Conservation (phyloP, 768 basidiomycete genomes). For the Pulveroboletus frians region DNA sequence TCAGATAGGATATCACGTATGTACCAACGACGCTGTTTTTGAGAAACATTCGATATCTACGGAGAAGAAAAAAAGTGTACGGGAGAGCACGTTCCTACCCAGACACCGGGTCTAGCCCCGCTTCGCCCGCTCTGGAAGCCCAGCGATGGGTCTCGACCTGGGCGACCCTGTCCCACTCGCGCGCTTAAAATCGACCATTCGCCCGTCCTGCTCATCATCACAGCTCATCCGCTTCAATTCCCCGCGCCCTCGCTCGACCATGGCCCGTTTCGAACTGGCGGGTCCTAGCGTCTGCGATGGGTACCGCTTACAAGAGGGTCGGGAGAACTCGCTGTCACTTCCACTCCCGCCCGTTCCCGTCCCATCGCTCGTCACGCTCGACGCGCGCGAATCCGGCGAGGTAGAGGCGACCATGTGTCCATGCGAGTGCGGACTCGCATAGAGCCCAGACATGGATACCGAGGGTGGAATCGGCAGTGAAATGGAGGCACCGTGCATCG, state of each 20-base stretch:
- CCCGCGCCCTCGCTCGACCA: conserved; percentile 32
- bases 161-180: conserved; percentile 10
- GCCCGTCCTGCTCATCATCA: not conserved
- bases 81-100: no score
- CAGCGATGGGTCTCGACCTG: conserved; percentile 24
- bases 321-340: conserved; percentile 28
- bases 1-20: no score
- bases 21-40: no score
- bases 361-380: conserved; percentile 30
- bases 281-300: conserved; percentile 72
- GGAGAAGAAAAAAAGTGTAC: no score
- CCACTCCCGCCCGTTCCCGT: conserved; percentile 29
- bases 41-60: no score
- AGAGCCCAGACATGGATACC: conserved; percentile 11
- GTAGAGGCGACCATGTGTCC: conserved; percentile 6
- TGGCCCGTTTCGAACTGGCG: conserved; percentile 47
- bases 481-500: conserved; percentile 27
- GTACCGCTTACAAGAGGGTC: conserved; percentile 70
- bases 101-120: conserved; percentile 13
- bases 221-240: conserved; percentile 10
- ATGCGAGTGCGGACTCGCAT: conserved; percentile 5
- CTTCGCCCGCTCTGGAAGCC: conserved; percentile 29
- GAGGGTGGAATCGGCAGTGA: conserved; percentile 32
- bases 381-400: conserved; percentile 24
- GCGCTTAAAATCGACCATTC: not conserved